A percentile compares a stretch with the other conserved stretches of the same genome.
Conservation (phyloP, 2,329 filamentous ascomycete genomes). For the Fusarium denticulatum region DNA sequence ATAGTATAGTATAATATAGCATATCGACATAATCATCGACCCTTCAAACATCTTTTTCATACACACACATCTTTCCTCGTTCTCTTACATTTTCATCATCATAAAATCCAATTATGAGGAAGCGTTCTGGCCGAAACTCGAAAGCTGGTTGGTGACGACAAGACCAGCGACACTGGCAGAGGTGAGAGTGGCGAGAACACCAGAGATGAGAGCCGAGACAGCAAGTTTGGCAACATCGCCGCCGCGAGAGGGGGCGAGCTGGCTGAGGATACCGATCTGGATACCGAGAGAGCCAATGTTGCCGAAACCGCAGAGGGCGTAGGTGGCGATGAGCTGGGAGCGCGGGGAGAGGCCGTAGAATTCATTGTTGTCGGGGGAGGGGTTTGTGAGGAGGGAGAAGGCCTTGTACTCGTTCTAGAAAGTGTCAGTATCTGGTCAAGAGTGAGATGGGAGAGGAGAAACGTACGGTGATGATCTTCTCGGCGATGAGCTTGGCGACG, state of each 20-base stretch:
- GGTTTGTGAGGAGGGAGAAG: slow-evolving; percentile 66
- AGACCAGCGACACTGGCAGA: slow-evolving; percentile 82
- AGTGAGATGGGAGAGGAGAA: too few species aligned
- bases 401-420: slow-evolving; percentile 80
- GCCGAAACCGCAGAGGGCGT: slow-evolving; percentile 84
- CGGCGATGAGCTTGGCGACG: slow-evolving; percentile 81
- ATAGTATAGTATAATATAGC: slow-evolving; percentile 12
- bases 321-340: slow-evolving; percentile 83
- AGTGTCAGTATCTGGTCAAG: slow-evolving; percentile 6
- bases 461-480: slow-evolving; percentile 80
- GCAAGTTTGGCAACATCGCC: slow-evolving; percentile 82
- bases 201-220: slow-evolving; percentile 79
- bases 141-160: slow-evolving; percentile 66
- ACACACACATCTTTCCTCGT: background rate
- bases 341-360: slow-evolving; percentile 73
- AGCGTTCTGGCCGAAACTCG: slow-evolving; percentile 13
- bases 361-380: slow-evolving; percentile 56
- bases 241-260: slow-evolving; percentile 78
- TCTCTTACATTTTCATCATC: slow-evolving; percentile 11
- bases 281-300: slow-evolving; percentile 90
- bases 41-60: background rate
- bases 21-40: slow-evolving; percentile 20
- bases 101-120: slow-evolving; percentile 1
- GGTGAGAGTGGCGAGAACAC: slow-evolving; percentile 81
- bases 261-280: slow-evolving; percentile 87